phyloP scores from a whole-genome alignment of 768 basidiomycete genomes.

The Collybia sordida region DNA sequence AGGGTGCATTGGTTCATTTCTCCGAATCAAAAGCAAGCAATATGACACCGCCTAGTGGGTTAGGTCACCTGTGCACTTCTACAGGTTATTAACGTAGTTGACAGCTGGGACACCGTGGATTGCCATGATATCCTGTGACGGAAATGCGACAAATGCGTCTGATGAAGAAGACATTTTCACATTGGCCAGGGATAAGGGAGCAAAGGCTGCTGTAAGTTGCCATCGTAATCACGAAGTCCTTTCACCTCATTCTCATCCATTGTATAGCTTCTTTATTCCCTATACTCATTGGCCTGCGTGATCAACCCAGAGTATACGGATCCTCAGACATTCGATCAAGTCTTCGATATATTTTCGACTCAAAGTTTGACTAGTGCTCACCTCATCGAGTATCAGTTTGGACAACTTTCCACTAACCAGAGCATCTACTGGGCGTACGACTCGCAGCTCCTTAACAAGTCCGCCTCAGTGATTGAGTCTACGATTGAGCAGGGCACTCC shows the following conservation, averaged over 20 bases:
- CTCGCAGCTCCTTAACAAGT: conserved; percentile 59
- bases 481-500: conserved; percentile 44
- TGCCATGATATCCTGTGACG: conserved; percentile 82
- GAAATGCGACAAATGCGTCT: conserved; percentile 66
- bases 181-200: conserved; percentile 74
- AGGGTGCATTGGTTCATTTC: conserved; percentile 88
- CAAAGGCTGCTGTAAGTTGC: conserved; percentile 70
- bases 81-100: not conserved
- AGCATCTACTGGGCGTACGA: conserved; percentile 57
- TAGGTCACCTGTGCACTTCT: not conserved
- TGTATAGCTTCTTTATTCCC: conserved; percentile 73
- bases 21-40: conserved; percentile 56
- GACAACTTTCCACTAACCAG: conserved; percentile 54
- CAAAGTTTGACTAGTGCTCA: conserved; percentile 58
- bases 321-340: conserved; percentile 62
- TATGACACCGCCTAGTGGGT: conserved; percentile 48
- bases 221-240: not conserved
- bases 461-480: conserved; percentile 38
- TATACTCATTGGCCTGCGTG: conserved; percentile 67
- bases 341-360: conserved; percentile 78
- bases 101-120: conserved; percentile 85
- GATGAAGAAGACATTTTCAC: conserved; percentile 76
- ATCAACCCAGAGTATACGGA: conserved; percentile 73
- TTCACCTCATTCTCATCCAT: not conserved
- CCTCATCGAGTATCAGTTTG: conserved; percentile 58